Conservation (phyloP, 108 stramenopile species). For the Ochromonas danica region DNA sequence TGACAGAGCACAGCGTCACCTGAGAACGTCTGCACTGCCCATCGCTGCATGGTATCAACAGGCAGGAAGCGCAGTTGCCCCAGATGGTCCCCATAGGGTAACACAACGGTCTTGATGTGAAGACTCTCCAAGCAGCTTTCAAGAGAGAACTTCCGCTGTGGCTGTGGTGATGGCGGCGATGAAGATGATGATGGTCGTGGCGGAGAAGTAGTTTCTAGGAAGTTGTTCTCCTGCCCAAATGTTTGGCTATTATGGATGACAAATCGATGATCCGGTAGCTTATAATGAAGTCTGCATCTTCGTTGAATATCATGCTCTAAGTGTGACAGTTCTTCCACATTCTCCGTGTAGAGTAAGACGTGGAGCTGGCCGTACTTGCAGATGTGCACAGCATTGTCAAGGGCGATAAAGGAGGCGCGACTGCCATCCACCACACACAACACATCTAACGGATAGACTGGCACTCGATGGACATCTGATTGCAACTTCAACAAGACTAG, state of each 20-base stretch:
- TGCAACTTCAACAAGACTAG: background rate
- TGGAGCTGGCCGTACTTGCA: background rate
- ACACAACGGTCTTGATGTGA: background rate
- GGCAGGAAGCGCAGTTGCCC: background rate
- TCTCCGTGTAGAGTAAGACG: background rate
- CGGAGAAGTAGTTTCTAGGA: background rate
- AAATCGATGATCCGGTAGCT: background rate
- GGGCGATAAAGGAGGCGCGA: background rate
- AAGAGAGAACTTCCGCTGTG: background rate
- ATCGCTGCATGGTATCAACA: background rate
- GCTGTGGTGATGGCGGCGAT: background rate
- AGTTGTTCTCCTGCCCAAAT: background rate
- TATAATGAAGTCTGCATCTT: conserved; percentile 10
- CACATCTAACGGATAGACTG: background rate
- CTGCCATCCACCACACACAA: conserved; percentile 1
- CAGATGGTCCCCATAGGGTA: background rate
- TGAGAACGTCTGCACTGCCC: background rate
- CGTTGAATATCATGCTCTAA: background rate
- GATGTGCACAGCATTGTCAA: conserved; percentile 1
- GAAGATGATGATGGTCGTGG: background rate
- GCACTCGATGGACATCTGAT: background rate
- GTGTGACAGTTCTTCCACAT: background rate
- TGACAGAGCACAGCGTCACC: background rate
- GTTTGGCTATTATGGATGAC: no score
- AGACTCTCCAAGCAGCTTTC: background rate